Evolutionary conservation across 1,139 yeast species (phyloP).

Genomic region (Pneumocystis carinii): DNA sequence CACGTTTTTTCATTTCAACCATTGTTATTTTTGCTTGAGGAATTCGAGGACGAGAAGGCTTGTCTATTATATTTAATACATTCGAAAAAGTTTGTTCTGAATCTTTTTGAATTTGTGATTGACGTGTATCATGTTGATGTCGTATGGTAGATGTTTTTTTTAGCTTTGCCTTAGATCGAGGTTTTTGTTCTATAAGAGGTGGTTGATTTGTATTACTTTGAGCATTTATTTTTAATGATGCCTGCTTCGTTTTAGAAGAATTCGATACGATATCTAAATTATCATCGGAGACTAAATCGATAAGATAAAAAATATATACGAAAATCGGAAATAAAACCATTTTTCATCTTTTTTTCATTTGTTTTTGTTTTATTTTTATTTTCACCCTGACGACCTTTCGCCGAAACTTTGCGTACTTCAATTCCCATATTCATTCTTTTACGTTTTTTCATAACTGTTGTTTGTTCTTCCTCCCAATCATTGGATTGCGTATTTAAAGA

Average conservation of each 20-base stretch:
- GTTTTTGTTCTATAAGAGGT: background rate
- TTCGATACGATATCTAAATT: background rate
- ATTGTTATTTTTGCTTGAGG: conserved; percentile 56
- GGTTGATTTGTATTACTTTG: background rate
- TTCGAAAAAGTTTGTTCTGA: background rate
- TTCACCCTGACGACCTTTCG: background rate
- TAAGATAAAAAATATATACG: background rate
- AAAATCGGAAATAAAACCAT: background rate
- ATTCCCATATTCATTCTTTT: background rate
- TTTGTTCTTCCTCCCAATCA: background rate
- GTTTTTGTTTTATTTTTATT: background rate
- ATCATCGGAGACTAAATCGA: background rate
- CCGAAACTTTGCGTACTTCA: background rate
- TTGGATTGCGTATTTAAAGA: background rate
- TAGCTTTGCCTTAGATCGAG: background rate
- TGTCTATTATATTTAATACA: conserved; percentile 29
- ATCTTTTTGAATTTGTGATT: background rate
- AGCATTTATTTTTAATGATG: background rate
- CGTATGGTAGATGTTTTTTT: background rate
- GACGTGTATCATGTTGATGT: conserved; percentile 6
- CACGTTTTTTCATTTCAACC: conserved; percentile 71
- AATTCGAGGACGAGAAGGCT: conserved; percentile 65
- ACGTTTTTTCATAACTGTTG: background rate
- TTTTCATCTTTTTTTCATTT: background rate
- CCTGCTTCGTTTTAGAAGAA: background rate